phyloP scores from a whole-genome alignment of 1,284 basidiomycete species.

The Papiliotrema flavescens region DNA sequence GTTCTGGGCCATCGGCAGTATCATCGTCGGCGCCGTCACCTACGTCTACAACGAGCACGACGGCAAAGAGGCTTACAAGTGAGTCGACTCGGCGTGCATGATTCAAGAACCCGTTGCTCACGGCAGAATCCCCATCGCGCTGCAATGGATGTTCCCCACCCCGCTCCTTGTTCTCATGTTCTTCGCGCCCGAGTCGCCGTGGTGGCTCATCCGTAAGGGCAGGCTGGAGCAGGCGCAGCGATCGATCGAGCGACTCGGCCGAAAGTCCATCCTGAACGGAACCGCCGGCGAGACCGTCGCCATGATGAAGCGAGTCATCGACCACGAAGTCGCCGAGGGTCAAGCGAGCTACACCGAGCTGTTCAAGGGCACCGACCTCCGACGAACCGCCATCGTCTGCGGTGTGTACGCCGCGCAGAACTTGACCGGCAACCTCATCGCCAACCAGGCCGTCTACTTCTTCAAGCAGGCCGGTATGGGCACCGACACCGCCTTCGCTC shows the following conservation, averaged over 20 bases:
- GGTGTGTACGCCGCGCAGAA: conserved; percentile 45
- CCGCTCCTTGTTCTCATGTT: conserved; percentile 30
- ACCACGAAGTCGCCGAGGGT: conserved; percentile 13
- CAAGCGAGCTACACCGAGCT: conserved; percentile 43
- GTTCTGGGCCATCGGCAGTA: conserved; percentile 39
- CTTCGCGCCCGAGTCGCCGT: conserved; percentile 44
- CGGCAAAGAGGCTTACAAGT: conserved; percentile 23
- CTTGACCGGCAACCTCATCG: conserved; percentile 38
- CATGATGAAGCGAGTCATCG: conserved; percentile 32
- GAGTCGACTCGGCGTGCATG: conserved; percentile 4
- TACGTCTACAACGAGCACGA: conserved; percentile 20
- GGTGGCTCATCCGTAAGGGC: conserved; percentile 53
- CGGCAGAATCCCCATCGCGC: conserved; percentile 27
- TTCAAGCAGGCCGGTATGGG: conserved; percentile 41
- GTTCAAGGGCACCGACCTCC: conserved; percentile 48
- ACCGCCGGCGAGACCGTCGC: conserved; percentile 20
- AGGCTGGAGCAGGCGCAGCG: conserved; percentile 45
- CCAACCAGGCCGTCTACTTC: conserved; percentile 39
- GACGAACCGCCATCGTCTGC: conserved; percentile 49
- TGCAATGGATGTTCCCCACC: conserved; percentile 42
- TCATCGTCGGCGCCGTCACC: conserved; percentile 37
- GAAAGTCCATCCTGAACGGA: conserved; percentile 9
- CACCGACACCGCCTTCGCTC: conserved; percentile 28
- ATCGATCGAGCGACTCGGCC: conserved; percentile 27
- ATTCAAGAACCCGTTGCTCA: not conserved